Base-by-base conservation (phyloP, 2,329 filamentous ascomycete species). In the Truncatella angustata region DNA sequence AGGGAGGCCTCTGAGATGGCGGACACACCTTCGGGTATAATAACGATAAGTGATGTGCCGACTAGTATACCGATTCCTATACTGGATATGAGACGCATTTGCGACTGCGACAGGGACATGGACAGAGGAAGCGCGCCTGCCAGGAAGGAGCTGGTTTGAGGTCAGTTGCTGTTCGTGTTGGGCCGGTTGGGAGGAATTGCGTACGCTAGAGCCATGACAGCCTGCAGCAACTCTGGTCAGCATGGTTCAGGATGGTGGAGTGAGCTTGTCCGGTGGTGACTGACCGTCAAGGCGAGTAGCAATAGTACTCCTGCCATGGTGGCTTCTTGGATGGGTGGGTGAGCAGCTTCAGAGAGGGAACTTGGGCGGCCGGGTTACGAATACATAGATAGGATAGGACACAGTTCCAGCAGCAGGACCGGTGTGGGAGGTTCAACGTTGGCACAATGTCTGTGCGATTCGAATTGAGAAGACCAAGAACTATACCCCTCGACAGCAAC, bases 21-120 rank as follows among this genome's bases (percentile, higher is more conserved):
- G 67, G 97, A 92, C 54, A 97, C 87, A 34, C 94, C 94, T 70
- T 99, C 94, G 1, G 94, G 94, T 63, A 99, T 96, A 65, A 99
- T 97, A 28, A 99, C 91, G 58, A 97, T 93, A 58, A 99, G 80
- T 1, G 93, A 93, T 24, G 94, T 97, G 32, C 94, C 94, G 14
- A 99, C 92, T 7, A 99, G 78, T 48, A 99, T 88, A 40, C 94
- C 94, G 70, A 96, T 91, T 49, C 94, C 94, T 67, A 97, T 83
- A 52, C 91, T 92, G 20, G 93, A 95, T 66, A 97, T 89, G 46
- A 96, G 76, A 65, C 93, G 87, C 52, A 97, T 76, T 70, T 96
- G 91, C 39, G 91, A 90, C 54, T 88, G 85, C 26, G 92, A 93
- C 23, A 99, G 81, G 52, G 87, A 84, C 77, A 99, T 90, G 53